Conservation (phyloP, 805 yeast genomes). For the Blastobotrys chiropterorum region DNA sequence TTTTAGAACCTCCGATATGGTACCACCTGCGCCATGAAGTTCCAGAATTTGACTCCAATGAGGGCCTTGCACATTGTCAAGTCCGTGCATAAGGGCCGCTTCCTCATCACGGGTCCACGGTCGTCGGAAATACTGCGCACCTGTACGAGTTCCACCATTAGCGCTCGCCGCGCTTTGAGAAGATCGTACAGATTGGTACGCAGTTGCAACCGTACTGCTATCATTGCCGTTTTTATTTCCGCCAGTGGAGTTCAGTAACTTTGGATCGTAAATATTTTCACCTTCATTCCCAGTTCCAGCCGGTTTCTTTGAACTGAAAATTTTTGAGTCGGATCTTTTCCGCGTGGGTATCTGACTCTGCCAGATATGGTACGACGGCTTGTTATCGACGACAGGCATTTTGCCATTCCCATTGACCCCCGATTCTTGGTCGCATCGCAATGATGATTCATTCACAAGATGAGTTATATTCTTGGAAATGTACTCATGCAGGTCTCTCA, state of each 20-base stretch:
- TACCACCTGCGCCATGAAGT: slow-evolving; percentile 91
- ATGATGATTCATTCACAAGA: background rate
- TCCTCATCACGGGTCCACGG: slow-evolving; percentile 91
- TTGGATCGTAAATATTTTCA: background rate
- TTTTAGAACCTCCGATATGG: slow-evolving; percentile 72
- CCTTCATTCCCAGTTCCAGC: no score
- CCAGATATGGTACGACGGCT: background rate
- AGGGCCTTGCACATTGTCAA: slow-evolving; percentile 73
- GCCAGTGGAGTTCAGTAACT: background rate
- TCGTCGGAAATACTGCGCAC: slow-evolving; percentile 37
- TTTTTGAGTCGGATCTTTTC: background rate
- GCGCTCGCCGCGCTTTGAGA: background rate
- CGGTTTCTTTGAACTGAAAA: no score
- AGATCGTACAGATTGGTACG: background rate
- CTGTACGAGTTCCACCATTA: background rate
- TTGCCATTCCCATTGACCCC: background rate
- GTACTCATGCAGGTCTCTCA: slow-evolving; percentile 73
- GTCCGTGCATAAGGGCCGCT: slow-evolving; percentile 70
- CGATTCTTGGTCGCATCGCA: background rate
- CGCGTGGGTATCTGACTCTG: background rate
- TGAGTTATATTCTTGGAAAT: slow-evolving; percentile 46
- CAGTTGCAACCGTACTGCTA: background rate
- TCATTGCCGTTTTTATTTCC: background rate
- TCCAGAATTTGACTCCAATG: slow-evolving; percentile 90
- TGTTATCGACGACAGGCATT: background rate